Percentiles rank a stretch among this genome's conserved stretches.
Conservation (phyloP, 2,329 filamentous ascomycete species). For the Trichoderma sp. region DNA sequence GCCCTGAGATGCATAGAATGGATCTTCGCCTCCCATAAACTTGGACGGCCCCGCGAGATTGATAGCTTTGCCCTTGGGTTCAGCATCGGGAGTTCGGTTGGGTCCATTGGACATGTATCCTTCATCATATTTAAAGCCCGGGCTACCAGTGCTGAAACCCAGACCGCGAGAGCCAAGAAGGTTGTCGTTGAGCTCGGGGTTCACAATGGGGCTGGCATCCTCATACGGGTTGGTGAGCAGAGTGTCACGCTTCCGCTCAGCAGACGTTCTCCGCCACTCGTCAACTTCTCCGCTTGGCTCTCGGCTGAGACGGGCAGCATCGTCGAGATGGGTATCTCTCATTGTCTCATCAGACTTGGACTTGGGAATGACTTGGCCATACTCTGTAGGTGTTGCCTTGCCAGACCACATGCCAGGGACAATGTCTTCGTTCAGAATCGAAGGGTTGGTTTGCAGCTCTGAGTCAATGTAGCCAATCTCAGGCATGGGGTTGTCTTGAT, state of each 20-base stretch:
- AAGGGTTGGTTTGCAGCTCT: slow-evolving; percentile 83
- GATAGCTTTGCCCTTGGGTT: slow-evolving; percentile 58
- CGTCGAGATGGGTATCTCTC: slow-evolving; percentile 44
- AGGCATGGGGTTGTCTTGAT: slow-evolving; percentile 69
- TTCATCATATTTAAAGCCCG: slow-evolving; percentile 71
- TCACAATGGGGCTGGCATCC: slow-evolving; percentile 62
- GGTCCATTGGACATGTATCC: slow-evolving; percentile 83
- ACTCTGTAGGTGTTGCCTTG: slow-evolving; percentile 52
- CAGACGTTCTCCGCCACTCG: slow-evolving; percentile 64
- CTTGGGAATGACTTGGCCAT: slow-evolving; percentile 31
- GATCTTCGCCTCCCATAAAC: slow-evolving; percentile 58
- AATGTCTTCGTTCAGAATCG: slow-evolving; percentile 66
- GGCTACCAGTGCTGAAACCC: slow-evolving; percentile 56
- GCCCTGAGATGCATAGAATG: slow-evolving; percentile 61
- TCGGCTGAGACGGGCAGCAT: slow-evolving; percentile 54
- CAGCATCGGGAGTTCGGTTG: slow-evolving; percentile 55
- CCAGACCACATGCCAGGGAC: slow-evolving; percentile 55
- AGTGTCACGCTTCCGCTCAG: slow-evolving; percentile 66
- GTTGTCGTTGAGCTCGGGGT: slow-evolving; percentile 54
- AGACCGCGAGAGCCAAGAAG: slow-evolving; percentile 47
- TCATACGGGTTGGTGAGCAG: slow-evolving; percentile 69
- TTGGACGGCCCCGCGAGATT: slow-evolving; percentile 55
- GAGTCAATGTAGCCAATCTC: slow-evolving; percentile 70
- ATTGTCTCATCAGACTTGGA: slow-evolving; percentile 37
- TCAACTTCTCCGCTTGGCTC: slow-evolving; percentile 60